Conservation (phyloP, 768 basidiomycete genomes). For the Tulasnella sp. region DNA sequence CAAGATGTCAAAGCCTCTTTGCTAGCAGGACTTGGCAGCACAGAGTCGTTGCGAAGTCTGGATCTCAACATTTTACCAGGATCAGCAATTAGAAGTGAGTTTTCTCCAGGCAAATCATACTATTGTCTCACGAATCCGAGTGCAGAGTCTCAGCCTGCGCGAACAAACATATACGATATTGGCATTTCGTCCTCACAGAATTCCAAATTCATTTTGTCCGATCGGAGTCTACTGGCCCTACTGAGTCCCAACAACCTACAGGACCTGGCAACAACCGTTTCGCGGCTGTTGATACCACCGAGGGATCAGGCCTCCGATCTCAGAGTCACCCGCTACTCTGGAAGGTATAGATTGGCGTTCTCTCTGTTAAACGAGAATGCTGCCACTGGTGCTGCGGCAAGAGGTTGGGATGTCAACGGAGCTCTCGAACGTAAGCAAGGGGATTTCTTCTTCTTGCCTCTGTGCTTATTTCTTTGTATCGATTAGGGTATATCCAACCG, state of each 20-base stretch:
- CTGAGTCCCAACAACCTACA: neutral
- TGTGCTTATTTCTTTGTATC: neutral
- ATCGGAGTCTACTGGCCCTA: neutral
- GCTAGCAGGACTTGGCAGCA: too few species aligned
- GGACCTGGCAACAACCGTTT: conserved; percentile 21
- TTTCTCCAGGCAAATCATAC: neutral
- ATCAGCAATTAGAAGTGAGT: conserved; percentile 6
- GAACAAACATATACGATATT: neutral
- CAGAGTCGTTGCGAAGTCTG: too few species aligned
- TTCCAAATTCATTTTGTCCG: neutral
- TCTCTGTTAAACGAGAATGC: conserved; percentile 86
- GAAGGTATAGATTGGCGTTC: conserved; percentile 78
- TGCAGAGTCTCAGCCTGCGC: neutral
- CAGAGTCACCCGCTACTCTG: conserved; percentile 59
- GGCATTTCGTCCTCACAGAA: too few species aligned
- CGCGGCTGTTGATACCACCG: conserved; percentile 31
- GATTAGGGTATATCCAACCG: conserved; percentile 55
- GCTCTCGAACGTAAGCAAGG: conserved; percentile 47
- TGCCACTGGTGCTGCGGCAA: conserved; percentile 42
- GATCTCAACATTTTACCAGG: too few species aligned
- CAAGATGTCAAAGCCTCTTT: too few species aligned
- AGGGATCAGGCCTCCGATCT: conserved; percentile 35
- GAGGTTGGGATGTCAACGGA: conserved; percentile 59
- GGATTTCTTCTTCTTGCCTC: neutral
- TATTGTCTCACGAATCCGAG: conserved; percentile 16